Evolutionary conservation across 306 rosid genomes (phyloP).

Genomic region (Herpetospermum pedunculosum): DNA sequence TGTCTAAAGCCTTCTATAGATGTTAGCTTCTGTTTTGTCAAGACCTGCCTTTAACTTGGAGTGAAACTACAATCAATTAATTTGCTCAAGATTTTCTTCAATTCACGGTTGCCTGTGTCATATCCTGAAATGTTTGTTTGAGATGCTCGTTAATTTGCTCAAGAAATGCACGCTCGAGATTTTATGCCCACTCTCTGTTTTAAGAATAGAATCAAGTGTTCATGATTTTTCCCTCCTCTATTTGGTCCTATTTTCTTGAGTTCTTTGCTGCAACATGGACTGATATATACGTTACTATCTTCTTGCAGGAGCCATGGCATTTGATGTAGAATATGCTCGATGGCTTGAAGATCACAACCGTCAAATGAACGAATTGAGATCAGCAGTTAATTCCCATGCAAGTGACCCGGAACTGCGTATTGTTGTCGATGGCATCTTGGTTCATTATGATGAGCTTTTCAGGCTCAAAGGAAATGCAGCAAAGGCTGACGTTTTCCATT

Average conservation of each 20-base stretch:
- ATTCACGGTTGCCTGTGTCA: background rate
- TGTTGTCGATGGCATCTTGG: constrained; percentile 66
- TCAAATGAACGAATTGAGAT: constrained; percentile 75
- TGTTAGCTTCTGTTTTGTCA: background rate
- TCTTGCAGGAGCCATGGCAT: constrained; percentile 84
- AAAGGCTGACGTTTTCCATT: constrained; percentile 89
- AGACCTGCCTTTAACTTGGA: background rate
- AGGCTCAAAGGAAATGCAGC: constrained; percentile 75
- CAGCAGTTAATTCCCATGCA: constrained; percentile 93
- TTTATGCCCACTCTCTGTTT: background rate
- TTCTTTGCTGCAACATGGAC: background rate
- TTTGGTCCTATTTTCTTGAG: background rate
- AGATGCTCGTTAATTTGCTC: background rate
- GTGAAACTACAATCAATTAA: background rate
- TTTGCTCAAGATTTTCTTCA: background rate
- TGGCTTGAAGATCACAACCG: constrained; percentile 96
- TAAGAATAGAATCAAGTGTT: background rate
- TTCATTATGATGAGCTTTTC: constrained; percentile 83
- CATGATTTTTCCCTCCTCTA: background rate
- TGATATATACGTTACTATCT: background rate
- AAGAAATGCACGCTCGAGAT: background rate
- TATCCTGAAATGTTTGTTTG: background rate
- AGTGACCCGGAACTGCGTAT: constrained; percentile 94
- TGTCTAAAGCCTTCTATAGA: background rate
- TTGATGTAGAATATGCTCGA: constrained; percentile 81